Evolutionary conservation across 495 filamentous ascomycete species (phyloP), one percentile per base, ranked within the genome.

Genomic region (Hyaloscypha hepaticicola): DNA sequence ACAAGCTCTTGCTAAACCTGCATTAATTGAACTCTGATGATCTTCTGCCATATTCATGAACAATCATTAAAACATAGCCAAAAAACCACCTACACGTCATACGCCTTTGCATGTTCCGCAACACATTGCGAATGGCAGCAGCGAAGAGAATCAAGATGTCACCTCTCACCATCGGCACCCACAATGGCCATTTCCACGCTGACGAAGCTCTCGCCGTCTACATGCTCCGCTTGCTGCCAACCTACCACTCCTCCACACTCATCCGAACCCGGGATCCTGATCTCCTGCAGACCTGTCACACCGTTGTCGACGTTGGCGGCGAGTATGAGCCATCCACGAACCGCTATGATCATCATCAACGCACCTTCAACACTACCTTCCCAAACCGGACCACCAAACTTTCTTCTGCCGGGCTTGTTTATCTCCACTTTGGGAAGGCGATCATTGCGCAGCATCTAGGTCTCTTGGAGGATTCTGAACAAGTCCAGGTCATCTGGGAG

Each of bases 141-240:
- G 77, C 88, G 26, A 93, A 93, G 75, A 85, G 88, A 73, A 73
- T 93, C 60, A 92, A 91, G 80, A 80, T 78, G 49, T 76, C 77
- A 14, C 80, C 80, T 33, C 76, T 89, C 68, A 75, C 85, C 60
- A 96, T 96, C 70, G 93, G 92, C 61, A 96, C 93, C 14, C 93
- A 96, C 82, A 97, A 89, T 78, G 58, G 59, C 61, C 92, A 97
- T 77, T 99, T 99, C 83, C 95, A 99, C 80, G 96, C 95, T 76
- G 95, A 99, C 75, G 95, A 99, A 79, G 95, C 95, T 64, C 87
- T 99, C n/a, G 95, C 95, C 59, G 93, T 98, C 64, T 91, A 95
- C 80, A 90, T 99, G 80, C 90, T 99, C 69, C 92, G 92, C 56
- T 85, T 90, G 25, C 85, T 98, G 48, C 96, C 95, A 28, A 79